Percentiles rank a stretch among this genome's conserved stretches.
Evolutionary conservation across 164 flowering plant species (phyloP).

Genomic region (Aristolochia californica): DNA sequence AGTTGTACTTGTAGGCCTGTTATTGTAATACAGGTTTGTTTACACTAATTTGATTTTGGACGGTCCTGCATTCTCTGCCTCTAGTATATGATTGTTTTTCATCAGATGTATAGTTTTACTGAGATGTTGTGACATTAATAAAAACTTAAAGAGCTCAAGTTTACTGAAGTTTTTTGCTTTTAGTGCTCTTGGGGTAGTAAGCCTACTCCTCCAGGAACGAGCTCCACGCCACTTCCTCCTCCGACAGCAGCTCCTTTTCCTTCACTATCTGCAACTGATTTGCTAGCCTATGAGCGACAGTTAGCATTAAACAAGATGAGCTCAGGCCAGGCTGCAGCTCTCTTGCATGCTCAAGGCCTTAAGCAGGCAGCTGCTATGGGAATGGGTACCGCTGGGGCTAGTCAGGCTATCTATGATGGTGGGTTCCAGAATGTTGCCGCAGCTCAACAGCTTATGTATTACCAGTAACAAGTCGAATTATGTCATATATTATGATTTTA

Average conservation of each 20-base stretch:
- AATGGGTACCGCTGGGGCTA: constrained; percentile 57
- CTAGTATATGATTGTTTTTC: too few species aligned
- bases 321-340: constrained; percentile 85
- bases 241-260: constrained; percentile 13
- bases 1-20: too few species aligned
- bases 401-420: constrained; percentile 51
- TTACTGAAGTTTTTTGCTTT: too few species aligned
- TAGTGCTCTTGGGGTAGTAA: constrained; percentile 99
- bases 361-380: constrained; percentile 53
- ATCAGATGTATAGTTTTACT: too few species aligned
- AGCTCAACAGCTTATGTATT: constrained; percentile 91
- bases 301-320: too few species aligned
- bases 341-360: too few species aligned
- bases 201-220: constrained; percentile 91
- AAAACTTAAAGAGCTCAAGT: too few species aligned
- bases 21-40: too few species aligned
- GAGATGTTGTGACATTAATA: too few species aligned
- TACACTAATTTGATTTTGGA: too few species aligned
- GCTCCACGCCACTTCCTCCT: constrained; percentile 91
- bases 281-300: constrained; percentile 79
- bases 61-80: too few species aligned
- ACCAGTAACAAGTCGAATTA: constrained; percentile 45
- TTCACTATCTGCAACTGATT: constrained; percentile 43
- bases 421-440: constrained; percentile 19
- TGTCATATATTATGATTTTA: too few species aligned